These are phyloP conservation scores for Pichia sp. DNA, from an alignment of 1,139 yeast species.

Conservation along the genomic window DNA sequence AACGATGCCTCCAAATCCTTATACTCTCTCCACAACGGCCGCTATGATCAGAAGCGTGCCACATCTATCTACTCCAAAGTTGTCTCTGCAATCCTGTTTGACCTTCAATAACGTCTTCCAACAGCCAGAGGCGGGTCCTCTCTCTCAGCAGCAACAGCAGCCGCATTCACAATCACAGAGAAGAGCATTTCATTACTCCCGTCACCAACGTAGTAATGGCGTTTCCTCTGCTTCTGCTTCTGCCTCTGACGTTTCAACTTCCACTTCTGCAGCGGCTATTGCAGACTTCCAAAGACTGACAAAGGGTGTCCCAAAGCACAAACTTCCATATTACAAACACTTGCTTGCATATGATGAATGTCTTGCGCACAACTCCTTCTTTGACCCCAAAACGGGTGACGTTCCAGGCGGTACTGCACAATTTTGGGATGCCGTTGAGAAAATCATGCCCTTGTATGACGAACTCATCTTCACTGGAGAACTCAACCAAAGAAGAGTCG, in stretches of 20 bases:
- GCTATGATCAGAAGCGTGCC: slow-evolving; percentile 20
- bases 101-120: slow-evolving; percentile 18
- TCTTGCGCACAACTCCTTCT: slow-evolving; percentile 33
- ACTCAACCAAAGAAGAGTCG: slow-evolving; percentile 34
- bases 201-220: not conserved
- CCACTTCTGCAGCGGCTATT: not conserved
- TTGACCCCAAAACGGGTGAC: slow-evolving; percentile 24
- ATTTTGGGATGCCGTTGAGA: slow-evolving; percentile 41
- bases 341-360: slow-evolving; percentile 41
- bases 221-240: not conserved
- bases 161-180: not conserved
- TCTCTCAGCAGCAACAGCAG: not conserved
- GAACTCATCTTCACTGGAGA: slow-evolving; percentile 39
- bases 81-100: slow-evolving; percentile 18
- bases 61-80: slow-evolving; percentile 14
- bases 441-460: slow-evolving; percentile 40
- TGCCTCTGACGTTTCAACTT: not conserved
- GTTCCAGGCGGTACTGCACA: slow-evolving; percentile 23
- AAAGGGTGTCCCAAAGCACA: slow-evolving; percentile 16
- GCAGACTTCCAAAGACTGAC: slow-evolving; percentile 15
- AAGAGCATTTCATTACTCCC: slow-evolving; percentile 6
- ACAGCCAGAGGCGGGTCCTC: slow-evolving; percentile 9
- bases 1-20: slow-evolving; percentile 4
- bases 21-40: slow-evolving; percentile 4
- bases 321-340: slow-evolving; percentile 23